Evolutionary conservation across 495 filamentous ascomycete genomes (phyloP).

Genomic region (Trichoderma erinaceum): DNA sequence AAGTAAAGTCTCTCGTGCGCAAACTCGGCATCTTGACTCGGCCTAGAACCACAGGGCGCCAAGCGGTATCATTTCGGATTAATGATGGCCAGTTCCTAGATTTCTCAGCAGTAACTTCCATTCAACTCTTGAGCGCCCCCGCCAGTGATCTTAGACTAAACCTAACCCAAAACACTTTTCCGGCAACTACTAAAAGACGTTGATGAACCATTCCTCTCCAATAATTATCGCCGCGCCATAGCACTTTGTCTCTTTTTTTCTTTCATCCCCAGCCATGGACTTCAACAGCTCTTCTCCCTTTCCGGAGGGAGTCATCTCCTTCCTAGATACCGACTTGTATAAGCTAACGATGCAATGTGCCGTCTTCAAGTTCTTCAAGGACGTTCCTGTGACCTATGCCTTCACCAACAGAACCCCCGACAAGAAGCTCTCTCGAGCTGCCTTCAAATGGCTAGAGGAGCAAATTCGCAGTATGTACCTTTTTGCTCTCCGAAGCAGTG

Average conservation of each 20-base stretch:
- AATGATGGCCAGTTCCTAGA: not conserved
- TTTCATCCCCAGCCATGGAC: conserved; percentile 23
- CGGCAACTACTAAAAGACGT: not conserved
- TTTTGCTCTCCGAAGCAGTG: not conserved
- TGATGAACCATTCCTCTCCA: not conserved
- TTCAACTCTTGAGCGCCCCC: not conserved
- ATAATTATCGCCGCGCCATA: not conserved
- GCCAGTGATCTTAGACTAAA: not conserved
- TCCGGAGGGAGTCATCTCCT: conserved; percentile 72
- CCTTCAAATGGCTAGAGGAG: conserved; percentile 76
- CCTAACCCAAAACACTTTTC: conserved; percentile 11
- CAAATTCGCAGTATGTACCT: conserved; percentile 65
- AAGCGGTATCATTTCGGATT: not conserved
- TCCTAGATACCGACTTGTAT: conserved; percentile 96
- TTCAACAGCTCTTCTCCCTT: conserved; percentile 53
- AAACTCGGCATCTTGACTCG: not conserved
- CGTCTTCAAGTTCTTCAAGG: conserved; percentile 80
- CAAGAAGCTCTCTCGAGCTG: conserved; percentile 78
- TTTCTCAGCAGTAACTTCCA: conserved; percentile 3
- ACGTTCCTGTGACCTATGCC: conserved; percentile 79
- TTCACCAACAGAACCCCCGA: conserved; percentile 94
- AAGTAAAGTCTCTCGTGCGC: not conserved
- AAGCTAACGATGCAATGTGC: conserved; percentile 99
- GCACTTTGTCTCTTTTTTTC: not conserved
- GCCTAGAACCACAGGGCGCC: not conserved